Evolutionary conservation across 2,329 filamentous ascomycete genomes (phyloP).

Genomic region (Colletotrichum eremochloae): DNA sequence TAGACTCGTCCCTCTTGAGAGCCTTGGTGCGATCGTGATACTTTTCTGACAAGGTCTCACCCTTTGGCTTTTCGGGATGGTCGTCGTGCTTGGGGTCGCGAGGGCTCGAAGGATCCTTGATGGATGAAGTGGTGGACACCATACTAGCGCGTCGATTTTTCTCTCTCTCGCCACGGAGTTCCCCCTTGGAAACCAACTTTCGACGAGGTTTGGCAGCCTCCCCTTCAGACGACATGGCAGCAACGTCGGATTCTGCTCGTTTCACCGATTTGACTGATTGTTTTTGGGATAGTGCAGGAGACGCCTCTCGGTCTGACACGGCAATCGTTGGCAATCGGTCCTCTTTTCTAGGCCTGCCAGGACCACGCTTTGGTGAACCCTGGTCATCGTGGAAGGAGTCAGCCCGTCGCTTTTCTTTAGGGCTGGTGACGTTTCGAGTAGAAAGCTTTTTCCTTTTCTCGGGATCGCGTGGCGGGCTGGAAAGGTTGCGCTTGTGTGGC

Average conservation of each 20-base stretch:
- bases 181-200: constrained; percentile 74
- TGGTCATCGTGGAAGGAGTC: constrained; percentile 63
- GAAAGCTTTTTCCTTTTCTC: constrained; percentile 60
- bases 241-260: constrained; percentile 67
- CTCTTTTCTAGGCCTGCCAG: constrained; percentile 68
- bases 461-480: constrained; percentile 63
- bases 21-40: constrained; percentile 72
- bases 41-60: constrained; percentile 62
- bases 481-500: constrained; percentile 60
- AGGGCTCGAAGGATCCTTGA: constrained; percentile 67
- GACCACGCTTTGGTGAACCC: constrained; percentile 63
- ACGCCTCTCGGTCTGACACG: constrained; percentile 66
- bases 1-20: constrained; percentile 72
- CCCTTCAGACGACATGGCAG: constrained; percentile 66
- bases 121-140: constrained; percentile 66
- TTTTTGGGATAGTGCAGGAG: constrained; percentile 63
- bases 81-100: constrained; percentile 65
- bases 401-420: constrained; percentile 64
- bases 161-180: constrained; percentile 70
- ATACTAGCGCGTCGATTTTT: constrained; percentile 71
- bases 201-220: constrained; percentile 71
- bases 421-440: constrained; percentile 56
- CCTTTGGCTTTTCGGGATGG: constrained; percentile 60
- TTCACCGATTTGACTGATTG: constrained; percentile 61
- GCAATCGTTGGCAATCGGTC: constrained; percentile 62